phyloP scores from a whole-genome alignment of 2,329 filamentous ascomycete species.

The Paecilomyces fulvus region DNA sequence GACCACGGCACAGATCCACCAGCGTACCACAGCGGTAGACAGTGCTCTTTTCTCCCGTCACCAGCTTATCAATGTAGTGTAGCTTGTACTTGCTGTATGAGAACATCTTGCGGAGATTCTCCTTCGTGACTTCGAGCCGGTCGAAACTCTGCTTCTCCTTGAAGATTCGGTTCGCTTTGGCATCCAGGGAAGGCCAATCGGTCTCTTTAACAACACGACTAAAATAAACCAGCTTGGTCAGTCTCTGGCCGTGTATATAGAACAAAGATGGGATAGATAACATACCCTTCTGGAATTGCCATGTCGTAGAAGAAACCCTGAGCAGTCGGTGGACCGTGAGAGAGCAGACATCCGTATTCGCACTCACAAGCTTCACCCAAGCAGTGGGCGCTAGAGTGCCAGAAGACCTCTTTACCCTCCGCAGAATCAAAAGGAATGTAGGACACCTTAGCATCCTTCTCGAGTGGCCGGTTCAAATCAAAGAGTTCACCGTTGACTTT shows the following conservation, averaged over 20 bases:
- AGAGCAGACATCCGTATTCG: conserved; percentile 82
- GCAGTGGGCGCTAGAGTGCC: conserved; percentile 93
- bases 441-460: conserved; percentile 77
- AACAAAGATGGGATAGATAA: conserved; percentile 12
- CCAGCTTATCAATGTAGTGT: conserved; percentile 91
- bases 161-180: conserved; percentile 70
- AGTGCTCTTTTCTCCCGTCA: conserved; percentile 84
- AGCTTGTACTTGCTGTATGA: conserved; percentile 97
- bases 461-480: conserved; percentile 86
- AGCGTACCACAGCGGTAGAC: conserved; percentile 91
- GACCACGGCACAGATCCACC: conserved; percentile 91
- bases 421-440: conserved; percentile 71
- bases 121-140: conserved; percentile 79
- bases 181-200: conserved; percentile 81
- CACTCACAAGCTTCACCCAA: conserved; percentile 91
- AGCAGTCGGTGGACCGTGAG: conserved; percentile 84
- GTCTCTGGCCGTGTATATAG: not conserved
- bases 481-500: conserved; percentile 78
- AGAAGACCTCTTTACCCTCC: conserved; percentile 88
- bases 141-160: conserved; percentile 97
- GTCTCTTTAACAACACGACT: conserved; percentile 57
- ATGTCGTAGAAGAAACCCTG: conserved; percentile 98
- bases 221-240: conserved; percentile 8
- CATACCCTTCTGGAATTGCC: conserved; percentile 61
- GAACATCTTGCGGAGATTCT: conserved; percentile 92